Evolutionary conservation across 2,329 filamentous ascomycete genomes (phyloP).

Genomic region (Xylariomycetidae sp.): DNA sequence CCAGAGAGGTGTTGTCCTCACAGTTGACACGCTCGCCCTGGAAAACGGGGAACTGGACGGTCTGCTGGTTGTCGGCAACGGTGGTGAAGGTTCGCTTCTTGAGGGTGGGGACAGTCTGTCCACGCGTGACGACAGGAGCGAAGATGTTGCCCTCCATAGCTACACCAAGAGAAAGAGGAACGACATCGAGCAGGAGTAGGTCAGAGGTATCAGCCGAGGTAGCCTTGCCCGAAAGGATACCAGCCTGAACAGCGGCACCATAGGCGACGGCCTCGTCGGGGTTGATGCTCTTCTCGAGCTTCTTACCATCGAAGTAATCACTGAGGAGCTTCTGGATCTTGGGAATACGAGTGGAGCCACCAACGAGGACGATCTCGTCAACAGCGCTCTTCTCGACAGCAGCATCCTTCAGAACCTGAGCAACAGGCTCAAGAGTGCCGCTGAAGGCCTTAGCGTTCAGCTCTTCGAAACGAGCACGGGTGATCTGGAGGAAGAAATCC

Average conservation of each 20-base stretch:
- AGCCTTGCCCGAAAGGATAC: constrained; percentile 97
- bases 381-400: constrained; percentile 82
- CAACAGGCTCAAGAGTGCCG: constrained; percentile 90
- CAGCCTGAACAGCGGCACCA: constrained; percentile 96
- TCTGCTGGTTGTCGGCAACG: constrained; percentile 70
- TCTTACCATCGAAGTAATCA: constrained; percentile 99
- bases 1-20: constrained; percentile 95
- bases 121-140: constrained; percentile 82
- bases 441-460: constrained; percentile 93
- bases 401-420: constrained; percentile 94
- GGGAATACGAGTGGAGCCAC: constrained; percentile 98
- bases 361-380: constrained; percentile 98
- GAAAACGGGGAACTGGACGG: constrained; percentile 86
- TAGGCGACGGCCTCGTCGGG: constrained; percentile 98
- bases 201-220: constrained; percentile 91
- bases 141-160: constrained; percentile 99
- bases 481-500: constrained; percentile 96
- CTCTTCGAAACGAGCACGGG: constrained; percentile 98
- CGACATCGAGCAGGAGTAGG: constrained; percentile 92
- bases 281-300: constrained; percentile 99
- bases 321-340: constrained; percentile 98
- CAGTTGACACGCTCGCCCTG: constrained; percentile 98
- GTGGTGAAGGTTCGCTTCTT: constrained; percentile 89
- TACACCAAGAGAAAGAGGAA: constrained; percentile 94
- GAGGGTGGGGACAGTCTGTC: constrained; percentile 69